Evolutionary conservation across 1,139 yeast species (phyloP).

Genomic region (Starmera stellimalicola): DNA sequence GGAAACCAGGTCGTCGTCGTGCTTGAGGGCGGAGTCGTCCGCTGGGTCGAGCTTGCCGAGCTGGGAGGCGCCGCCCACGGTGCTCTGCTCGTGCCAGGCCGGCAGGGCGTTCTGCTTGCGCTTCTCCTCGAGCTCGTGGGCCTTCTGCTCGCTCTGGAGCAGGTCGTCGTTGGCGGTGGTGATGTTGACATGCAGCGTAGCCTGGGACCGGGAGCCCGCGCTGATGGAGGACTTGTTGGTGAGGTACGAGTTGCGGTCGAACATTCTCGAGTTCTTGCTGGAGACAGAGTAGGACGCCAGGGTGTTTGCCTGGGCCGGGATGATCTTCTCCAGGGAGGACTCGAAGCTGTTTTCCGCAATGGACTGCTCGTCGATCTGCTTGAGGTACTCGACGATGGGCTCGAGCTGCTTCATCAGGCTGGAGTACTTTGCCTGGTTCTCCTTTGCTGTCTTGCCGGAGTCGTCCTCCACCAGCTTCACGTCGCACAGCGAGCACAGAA

Average conservation of each 20-base stretch:
- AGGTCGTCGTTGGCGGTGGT: conserved; percentile 80
- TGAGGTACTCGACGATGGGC: conserved; percentile 75
- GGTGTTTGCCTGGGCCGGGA: conserved; percentile 75
- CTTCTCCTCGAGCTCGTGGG: conserved; percentile 62
- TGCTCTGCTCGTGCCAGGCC: conserved; percentile 88
- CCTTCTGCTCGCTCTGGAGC: conserved; percentile 54
- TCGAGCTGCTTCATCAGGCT: conserved; percentile 82
- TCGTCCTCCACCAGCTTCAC: conserved; percentile 77
- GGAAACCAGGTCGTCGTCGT: conserved; percentile 29
- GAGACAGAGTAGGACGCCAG: conserved; percentile 53
- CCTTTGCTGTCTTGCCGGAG: conserved; percentile 70
- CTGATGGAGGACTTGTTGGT: conserved; percentile 27
- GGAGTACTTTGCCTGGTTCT: conserved; percentile 76
- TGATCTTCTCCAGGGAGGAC: conserved; percentile 62
- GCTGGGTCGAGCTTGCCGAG: conserved; percentile 46
- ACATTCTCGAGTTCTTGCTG: conserved; percentile 31
- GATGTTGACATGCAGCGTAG: conserved; percentile 83
- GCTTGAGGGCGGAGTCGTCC: conserved; percentile 34
- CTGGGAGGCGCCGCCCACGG: conserved; percentile 53
- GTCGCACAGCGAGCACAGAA: conserved; percentile 79
- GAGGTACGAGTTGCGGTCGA: conserved; percentile 24
- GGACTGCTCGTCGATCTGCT: conserved; percentile 75
- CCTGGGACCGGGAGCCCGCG: conserved; percentile 32
- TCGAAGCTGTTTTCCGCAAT: conserved; percentile 89
- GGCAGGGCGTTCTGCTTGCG: conserved; percentile 93